These are phyloP conservation scores for Pogostemon cablin DNA, from an alignment of 257 asterid species.

Conservation along the genomic window DNA sequence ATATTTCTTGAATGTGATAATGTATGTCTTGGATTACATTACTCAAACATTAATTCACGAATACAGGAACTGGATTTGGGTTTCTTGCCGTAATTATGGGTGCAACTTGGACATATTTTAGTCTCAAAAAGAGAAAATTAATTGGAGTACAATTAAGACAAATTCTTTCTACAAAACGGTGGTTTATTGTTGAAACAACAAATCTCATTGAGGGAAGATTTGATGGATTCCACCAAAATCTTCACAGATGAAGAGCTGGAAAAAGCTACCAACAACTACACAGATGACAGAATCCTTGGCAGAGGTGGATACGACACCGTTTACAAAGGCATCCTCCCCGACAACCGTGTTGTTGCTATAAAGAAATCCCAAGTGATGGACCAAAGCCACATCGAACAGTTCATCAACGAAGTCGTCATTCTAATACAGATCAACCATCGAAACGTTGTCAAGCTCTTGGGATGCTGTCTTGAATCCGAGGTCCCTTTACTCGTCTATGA, in stretches of 20 bases:
- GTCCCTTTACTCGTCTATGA: conserved; percentile 67
- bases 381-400: conserved; percentile 62
- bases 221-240: conserved; percentile 39
- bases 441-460: conserved; percentile 71
- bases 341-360: conserved; percentile 59
- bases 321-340: conserved; percentile 63
- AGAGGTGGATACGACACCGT: conserved; percentile 78
- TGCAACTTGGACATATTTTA: conserved; percentile 56
- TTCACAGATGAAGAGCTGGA: conserved; percentile 64
- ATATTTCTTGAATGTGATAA: no score
- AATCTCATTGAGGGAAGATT: conserved; percentile 47
- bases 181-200: conserved; percentile 63
- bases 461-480: conserved; percentile 63
- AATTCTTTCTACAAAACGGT: conserved; percentile 76
- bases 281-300: conserved; percentile 65
- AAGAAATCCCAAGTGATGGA: conserved; percentile 69
- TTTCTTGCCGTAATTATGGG: conserved; percentile 51
- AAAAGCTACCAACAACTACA: conserved; percentile 60
- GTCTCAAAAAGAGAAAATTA: conserved; percentile 51
- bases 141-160: conserved; percentile 47
- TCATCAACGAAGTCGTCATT: conserved; percentile 78
- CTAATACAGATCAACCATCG: conserved; percentile 83
- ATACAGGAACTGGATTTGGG: conserved; percentile 68
- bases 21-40: no score
- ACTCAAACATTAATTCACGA: no score